A percentile compares a stretch with the other conserved stretches of the same genome.
phyloP scores from a whole-genome alignment of 2,329 filamentous ascomycete species.

The Shiraia sp. region DNA sequence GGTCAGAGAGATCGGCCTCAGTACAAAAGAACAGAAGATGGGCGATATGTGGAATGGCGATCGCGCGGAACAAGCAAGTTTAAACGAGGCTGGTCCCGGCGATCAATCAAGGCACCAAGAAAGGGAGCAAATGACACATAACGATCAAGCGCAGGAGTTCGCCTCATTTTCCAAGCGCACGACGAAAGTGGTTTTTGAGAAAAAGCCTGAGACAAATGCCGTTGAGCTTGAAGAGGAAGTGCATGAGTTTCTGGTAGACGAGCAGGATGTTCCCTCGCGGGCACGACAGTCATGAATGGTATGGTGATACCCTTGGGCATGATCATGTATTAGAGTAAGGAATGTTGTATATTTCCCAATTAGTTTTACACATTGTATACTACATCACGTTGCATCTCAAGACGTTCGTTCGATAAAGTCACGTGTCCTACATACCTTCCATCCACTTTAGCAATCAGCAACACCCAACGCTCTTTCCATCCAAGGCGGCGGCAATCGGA shows the following conservation, averaged over 20 bases:
- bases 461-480: too few relatives aligned
- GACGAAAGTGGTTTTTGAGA: too few relatives aligned
- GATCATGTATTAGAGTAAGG: too few relatives aligned
- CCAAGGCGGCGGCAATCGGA: too few relatives aligned
- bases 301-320: too few relatives aligned
- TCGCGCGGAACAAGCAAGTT: background rate
- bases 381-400: too few relatives aligned
- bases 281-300: slow-evolving; percentile 1
- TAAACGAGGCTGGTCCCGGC: background rate
- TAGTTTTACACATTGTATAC: too few relatives aligned
- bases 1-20: slow-evolving; percentile 14
- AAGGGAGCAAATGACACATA: background rate
- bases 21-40: slow-evolving; percentile 12
- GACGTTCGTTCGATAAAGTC: too few relatives aligned
- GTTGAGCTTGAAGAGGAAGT: slow-evolving; percentile 12
- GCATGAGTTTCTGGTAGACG: slow-evolving; percentile 15
- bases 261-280: slow-evolving; percentile 5
- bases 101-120: background rate
- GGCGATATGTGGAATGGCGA: slow-evolving; percentile 5
- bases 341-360: too few relatives aligned
- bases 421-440: too few relatives aligned
- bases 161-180: background rate
- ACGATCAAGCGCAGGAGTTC: background rate
- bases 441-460: too few relatives aligned
- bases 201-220: background rate